A percentile compares a stretch with the other conserved stretches of the same genome.
Conservation (phyloP, 257 asterid species). For the Petunia axillaris region DNA sequence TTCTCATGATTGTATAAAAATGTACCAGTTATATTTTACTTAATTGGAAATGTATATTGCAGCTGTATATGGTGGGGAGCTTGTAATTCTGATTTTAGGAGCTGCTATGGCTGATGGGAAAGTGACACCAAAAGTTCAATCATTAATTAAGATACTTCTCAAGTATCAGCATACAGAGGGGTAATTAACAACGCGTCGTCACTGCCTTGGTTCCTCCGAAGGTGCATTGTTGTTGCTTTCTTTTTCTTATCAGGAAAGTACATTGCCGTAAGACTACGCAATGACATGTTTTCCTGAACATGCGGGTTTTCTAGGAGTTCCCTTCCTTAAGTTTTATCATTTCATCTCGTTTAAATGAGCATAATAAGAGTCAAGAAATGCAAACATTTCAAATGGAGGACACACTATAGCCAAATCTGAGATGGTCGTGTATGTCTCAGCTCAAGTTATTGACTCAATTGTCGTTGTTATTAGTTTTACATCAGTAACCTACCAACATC, state of each 20-base stretch:
- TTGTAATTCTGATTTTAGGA: constrained; percentile 89
- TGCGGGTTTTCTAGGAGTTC: constrained; percentile 89
- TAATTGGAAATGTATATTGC: constrained; percentile 29
- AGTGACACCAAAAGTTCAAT: constrained; percentile 99
- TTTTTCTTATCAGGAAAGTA: background rate
- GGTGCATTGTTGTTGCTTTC: constrained; percentile 44
- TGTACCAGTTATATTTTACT: constrained; percentile 21
- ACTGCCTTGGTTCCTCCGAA: constrained; percentile 97
- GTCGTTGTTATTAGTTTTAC: background rate
- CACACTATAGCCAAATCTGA: constrained; percentile 76
- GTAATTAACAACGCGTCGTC: constrained; percentile 89
- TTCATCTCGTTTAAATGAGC: constrained; percentile 95
- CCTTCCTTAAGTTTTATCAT: constrained; percentile 86
- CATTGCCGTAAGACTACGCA: constrained; percentile 31
- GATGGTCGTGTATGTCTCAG: constrained; percentile 92
- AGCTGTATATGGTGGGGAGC: constrained; percentile 99
- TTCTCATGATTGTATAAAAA: no score
- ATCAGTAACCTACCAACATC: background rate
- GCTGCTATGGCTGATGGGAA: constrained; percentile 99
- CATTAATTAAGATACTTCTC: constrained; percentile 86
- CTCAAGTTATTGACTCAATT: constrained; percentile 18
- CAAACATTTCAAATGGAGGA: constrained; percentile 97
- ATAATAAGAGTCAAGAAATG: constrained; percentile 97
- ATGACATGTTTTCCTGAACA: constrained; percentile 29
- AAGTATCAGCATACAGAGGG: constrained; percentile 85